Base-by-base conservation (phyloP, 106 monocot genomes). In the Acorus gramineus region DNA sequence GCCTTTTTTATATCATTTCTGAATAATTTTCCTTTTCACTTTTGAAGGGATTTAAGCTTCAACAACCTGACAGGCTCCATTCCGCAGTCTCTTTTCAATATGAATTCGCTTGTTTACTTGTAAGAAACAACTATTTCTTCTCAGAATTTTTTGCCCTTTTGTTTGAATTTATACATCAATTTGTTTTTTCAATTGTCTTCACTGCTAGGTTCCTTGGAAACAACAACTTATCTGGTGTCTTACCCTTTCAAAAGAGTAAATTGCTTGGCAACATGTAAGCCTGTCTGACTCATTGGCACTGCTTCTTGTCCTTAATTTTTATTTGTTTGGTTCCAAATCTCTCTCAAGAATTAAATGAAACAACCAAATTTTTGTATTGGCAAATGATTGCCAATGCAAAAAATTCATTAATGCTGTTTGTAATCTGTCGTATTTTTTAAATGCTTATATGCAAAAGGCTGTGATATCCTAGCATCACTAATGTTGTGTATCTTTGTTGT, bases 151-250 rank as follows among this genome's bases (percentile, higher is more conserved):
- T 12, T 6, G 42, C 46, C 7, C 11, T 28, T 10, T 4, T 53
- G 47, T 10, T 42, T 42, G 3, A 7, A 9, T 47, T 63, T 57
- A 42, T 61, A 8, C 45, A 0, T 48, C 11, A 53, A 10, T 55
- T 53, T 3, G 14, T 54, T 67, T 60, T 7, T 76, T 50, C 49
- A 60, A 46, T 42, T 70, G 46, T 10, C 45, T 67, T 47, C 42
- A 52, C 14, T 14, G 14, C 7, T 80, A 96, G 56, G 47, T 56
- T 67, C 14, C 47, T 67, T 47, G 67, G 56, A 43, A 57, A 67
- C 56, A 67, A 67, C 14, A 67, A 11, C 43, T 56, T 67, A 55
- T 56, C 67, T 6, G 67, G 67, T 47, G 7, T 44, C 5, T 47
- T 67, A 11, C 67, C 67, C 5, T 8, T 4, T 10, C 42, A 55